Base-by-base conservation (phyloP, 1,284 basidiomycete genomes). In the Boletus hoseneyae region DNA sequence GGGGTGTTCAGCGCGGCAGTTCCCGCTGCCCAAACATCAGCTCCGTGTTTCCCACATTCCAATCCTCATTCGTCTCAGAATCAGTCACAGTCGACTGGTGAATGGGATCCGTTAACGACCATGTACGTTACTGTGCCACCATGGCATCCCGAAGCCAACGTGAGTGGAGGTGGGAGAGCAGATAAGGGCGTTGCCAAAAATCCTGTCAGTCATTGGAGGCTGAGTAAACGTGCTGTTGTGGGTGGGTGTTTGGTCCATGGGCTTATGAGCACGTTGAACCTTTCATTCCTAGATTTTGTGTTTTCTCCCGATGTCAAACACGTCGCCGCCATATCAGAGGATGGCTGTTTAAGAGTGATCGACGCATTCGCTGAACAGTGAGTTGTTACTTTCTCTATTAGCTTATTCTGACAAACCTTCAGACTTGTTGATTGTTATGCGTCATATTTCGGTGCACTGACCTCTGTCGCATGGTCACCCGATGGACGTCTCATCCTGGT, bases 401-500 rank as follows among this genome's bases (percentile, higher is more conserved):
- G 16, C 45, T 29, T 45, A n/a, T 42, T 15, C 37, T 52, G 35
- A 61, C 46, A 29, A 33, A 37, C 32, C 42, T 39, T 10, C 52
- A 92, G 89, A 58, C 78, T 96, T 23, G 80, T 92, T 27, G 93
- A 97, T 63, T 91, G 89, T 54, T 97, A 91, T 63, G 83, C 90
- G 3, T 90, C 91, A 8, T 97, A 97, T 68, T 97, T 96, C 64
- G 94, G 93, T 13, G 80, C 90, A 1, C 67, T 99, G 27, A 93
- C 85, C 8, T 94, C 88, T 59, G 82, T 96, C 2, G 84, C 90
- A 0, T 98, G 95, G 94, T 95, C 93, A 9, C 93, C 94, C 1
- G 95, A 98, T 67, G 91, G 92, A 18, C 83, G 93, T 36, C 95
- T 97, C 62, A 85, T 98, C 30, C 71, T 97, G 48, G 92, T 91